phyloP scores from a whole-genome alignment of 2,329 filamentous ascomycete species.

The Celoporthe dispersa region DNA sequence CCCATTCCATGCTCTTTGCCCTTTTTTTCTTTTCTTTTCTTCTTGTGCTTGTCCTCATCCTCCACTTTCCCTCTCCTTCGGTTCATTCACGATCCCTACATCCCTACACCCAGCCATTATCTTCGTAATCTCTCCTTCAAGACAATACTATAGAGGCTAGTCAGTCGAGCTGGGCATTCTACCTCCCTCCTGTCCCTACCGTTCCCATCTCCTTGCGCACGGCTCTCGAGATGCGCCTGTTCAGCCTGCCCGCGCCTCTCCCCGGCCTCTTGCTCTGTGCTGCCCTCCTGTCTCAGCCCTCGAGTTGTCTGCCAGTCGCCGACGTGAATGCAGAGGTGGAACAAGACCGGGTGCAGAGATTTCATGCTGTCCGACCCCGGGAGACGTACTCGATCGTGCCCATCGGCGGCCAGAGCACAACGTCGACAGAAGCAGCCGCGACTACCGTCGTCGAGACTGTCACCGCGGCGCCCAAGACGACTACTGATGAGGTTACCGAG shows the following conservation, averaged over 20 bases:
- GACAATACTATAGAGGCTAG: not conserved
- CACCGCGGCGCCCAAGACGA: slow-evolving; percentile 14
- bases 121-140: not conserved
- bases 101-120: not conserved
- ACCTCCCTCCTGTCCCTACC: not conserved
- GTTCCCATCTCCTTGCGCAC: not conserved
- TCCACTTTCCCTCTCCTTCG: not conserved
- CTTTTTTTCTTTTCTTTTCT: not conserved
- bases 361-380: slow-evolving; percentile 21
- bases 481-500: slow-evolving; percentile 14
- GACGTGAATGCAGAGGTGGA: not conserved
- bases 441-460: slow-evolving; percentile 18
- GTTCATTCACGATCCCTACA: not conserved
- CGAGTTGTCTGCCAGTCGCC: slow-evolving; percentile 16
- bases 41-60: not conserved
- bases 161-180: not conserved
- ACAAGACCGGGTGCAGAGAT: not conserved
- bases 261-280: slow-evolving; percentile 13
- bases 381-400: slow-evolving; percentile 29
- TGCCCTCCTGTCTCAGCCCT: slow-evolving; percentile 8
- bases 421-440: slow-evolving; percentile 1
- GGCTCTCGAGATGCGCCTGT: not conserved
- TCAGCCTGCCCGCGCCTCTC: slow-evolving; percentile 10
- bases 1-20: not conserved
- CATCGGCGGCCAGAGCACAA: slow-evolving; percentile 26